Evolutionary conservation across 441 rosid species (phyloP).

Genomic region (Manihot esculenta): DNA sequence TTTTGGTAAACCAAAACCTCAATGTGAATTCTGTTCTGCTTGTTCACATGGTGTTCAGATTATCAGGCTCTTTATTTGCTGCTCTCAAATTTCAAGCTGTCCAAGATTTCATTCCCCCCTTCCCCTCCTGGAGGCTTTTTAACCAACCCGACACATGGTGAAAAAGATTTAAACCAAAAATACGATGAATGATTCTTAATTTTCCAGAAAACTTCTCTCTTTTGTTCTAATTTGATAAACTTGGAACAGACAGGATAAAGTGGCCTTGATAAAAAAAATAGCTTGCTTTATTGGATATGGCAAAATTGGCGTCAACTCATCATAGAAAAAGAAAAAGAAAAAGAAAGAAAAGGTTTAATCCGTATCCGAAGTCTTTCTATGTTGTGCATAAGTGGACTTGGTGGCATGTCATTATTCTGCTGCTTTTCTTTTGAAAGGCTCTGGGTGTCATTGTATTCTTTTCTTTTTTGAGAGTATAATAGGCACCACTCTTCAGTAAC

Average conservation of each 20-base stretch:
- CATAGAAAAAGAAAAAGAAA: background rate
- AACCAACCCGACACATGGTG: background rate
- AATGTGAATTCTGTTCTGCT: constrained; percentile 15
- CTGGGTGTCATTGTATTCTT: background rate
- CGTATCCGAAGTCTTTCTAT: background rate
- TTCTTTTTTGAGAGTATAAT: background rate
- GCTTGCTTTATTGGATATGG: background rate
- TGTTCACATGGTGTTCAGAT: constrained; percentile 1
- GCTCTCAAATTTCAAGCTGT: background rate
- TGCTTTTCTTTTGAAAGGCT: background rate
- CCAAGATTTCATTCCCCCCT: constrained; percentile 2
- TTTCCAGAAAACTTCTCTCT: constrained; percentile 5
- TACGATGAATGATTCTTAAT: background rate
- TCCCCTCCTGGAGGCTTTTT: background rate
- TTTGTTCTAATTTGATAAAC: background rate
- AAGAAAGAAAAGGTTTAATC: background rate
- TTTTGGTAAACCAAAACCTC: constrained; percentile 15
- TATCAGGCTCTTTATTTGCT: constrained; percentile 8
- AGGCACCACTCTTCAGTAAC: background rate
- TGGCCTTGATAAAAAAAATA: background rate
- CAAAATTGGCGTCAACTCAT: background rate
- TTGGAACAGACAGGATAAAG: constrained; percentile 2
- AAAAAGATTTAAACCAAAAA: background rate
- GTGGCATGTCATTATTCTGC: background rate
- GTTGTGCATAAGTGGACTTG: background rate